phyloP scores from a whole-genome alignment of 1,284 basidiomycete species.

The Heliocybe sulcata region DNA sequence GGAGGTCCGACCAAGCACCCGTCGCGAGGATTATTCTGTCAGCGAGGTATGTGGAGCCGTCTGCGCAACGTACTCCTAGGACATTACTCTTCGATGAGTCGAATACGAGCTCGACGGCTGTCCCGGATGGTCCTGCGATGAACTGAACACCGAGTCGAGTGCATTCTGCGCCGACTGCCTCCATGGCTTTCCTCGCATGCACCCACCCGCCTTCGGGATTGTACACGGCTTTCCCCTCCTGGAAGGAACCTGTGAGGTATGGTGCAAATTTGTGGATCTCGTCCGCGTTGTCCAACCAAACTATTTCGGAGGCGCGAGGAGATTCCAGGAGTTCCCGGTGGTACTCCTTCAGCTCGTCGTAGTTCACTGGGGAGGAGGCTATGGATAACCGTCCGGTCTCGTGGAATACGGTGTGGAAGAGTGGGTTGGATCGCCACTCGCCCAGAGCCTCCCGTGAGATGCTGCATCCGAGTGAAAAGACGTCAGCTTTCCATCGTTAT shows the following conservation, averaged over 20 bases:
- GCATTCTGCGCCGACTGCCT: conserved; percentile 7
- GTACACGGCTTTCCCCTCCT: conserved; percentile 5
- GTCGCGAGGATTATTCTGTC: conserved; percentile 9
- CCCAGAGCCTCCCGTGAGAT: background rate
- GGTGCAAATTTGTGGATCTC: conserved; percentile 7
- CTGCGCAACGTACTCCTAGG: conserved; percentile 6
- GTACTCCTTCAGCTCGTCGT: conserved; percentile 5
- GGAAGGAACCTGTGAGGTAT: conserved; percentile 3
- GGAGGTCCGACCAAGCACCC: conserved; percentile 9
- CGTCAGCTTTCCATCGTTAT: conserved; percentile 6
- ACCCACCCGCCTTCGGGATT: conserved; percentile 8
- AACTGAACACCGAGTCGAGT: conserved; percentile 1
- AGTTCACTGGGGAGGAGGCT: background rate
- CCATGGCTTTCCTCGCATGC: conserved; percentile 6
- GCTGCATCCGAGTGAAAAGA: conserved; percentile 8
- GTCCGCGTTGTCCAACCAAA: conserved; percentile 9
- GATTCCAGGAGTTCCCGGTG: conserved; percentile 2
- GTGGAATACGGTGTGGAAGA: background rate
- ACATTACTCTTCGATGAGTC: conserved; percentile 4
- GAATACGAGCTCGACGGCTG: conserved; percentile 7
- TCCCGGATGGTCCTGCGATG: conserved; percentile 3
- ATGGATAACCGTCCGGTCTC: background rate
- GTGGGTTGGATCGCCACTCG: background rate
- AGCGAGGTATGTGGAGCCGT: conserved; percentile 8
- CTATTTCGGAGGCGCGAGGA: conserved; percentile 5